Evolutionary conservation across 2,329 filamentous ascomycete species (phyloP).

Genomic region (Raffaelea albimanens): DNA sequence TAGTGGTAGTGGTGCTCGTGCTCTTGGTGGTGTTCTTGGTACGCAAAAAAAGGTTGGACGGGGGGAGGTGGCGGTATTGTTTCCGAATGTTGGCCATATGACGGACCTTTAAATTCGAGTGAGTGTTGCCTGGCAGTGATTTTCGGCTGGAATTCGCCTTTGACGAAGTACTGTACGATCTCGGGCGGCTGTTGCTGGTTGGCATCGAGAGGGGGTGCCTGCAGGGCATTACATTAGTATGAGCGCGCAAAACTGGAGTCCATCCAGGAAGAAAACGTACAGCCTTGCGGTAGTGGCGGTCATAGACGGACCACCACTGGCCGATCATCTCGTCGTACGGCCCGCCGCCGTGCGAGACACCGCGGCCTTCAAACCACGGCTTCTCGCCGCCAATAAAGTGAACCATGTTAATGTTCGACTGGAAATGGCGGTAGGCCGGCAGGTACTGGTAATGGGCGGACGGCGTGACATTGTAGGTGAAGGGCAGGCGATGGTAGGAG

Average conservation of each 20-base stretch:
- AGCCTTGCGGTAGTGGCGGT: constrained; percentile 63
- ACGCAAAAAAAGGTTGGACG: constrained; percentile 13
- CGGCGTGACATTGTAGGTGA: constrained; percentile 94
- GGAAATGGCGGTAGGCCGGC: constrained; percentile 88
- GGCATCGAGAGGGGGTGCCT: neutral
- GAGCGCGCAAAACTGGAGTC: neutral
- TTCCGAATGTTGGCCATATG: constrained; percentile 20
- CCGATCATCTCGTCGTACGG: constrained; percentile 77
- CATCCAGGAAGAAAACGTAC: constrained; percentile 25
- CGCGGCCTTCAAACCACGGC: constrained; percentile 67
- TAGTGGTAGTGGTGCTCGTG: constrained; percentile 13
- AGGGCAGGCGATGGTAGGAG: constrained; percentile 78
- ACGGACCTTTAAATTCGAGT: constrained; percentile 14
- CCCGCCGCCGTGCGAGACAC: constrained; percentile 41
- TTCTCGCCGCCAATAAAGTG: constrained; percentile 93
- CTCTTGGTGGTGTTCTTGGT: constrained; percentile 14
- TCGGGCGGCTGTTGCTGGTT: constrained; percentile 17
- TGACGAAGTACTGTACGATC: constrained; percentile 43
- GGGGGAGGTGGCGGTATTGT: constrained; percentile 14
- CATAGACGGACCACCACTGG: constrained; percentile 92
- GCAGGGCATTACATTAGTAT: constrained; percentile 1
- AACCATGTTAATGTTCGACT: constrained; percentile 78
- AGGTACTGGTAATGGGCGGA: constrained; percentile 96
- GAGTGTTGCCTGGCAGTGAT: constrained; percentile 19
- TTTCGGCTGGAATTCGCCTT: constrained; percentile 39